Base-by-base conservation (phyloP, 768 basidiomycete species). In the Tricholoma sp. region DNA sequence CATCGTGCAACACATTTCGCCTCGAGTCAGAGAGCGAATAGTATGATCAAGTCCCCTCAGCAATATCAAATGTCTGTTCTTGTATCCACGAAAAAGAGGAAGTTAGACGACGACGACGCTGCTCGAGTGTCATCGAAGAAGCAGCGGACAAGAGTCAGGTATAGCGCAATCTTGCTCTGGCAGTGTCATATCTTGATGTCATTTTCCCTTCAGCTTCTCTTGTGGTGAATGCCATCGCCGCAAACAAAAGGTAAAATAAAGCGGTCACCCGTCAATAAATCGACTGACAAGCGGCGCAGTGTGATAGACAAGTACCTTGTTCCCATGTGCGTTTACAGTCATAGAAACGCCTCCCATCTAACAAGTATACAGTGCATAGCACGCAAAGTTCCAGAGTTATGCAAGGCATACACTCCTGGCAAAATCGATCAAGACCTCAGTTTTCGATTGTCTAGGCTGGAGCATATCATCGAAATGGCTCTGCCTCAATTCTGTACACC, bases 181-280 rank as follows among this genome's bases (percentile, higher is more conserved):
- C 51, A 24, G 35, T 55, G 50, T 49, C 59, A 62, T 52, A 60
- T 61, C 53, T 43, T 19, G n/a, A 29, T 43, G 9, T 12, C 16
- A 59, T 55, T 27, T 31, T 31, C 34, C 41, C 54, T 46, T 6
- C 65, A 91, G 89, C 71, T 91, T 90, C 63, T 91, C 89, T 8
- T 91, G 90, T 57, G 88, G 88, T 16, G 91, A 94, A 74, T 93
- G 91, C 61, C 91, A 93, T 74, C 83, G 91, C 19, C 78, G 91
- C 59, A 94, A 94, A 69, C 91, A 94, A 72, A 92, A 92, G 81
- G 90, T 88, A 58, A 58, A 18, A 58, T 7, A 57, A 49, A 37
- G 50, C 56, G 47, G 52, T 21, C 21, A 34, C 54, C 50, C 32
- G 52, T 27, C 35, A 60, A 47, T 52, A 59, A 47, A 29, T 61